phyloP scores from a whole-genome alignment of 2,329 filamentous ascomycete species.

The Tolypocladium guangdongense region DNA sequence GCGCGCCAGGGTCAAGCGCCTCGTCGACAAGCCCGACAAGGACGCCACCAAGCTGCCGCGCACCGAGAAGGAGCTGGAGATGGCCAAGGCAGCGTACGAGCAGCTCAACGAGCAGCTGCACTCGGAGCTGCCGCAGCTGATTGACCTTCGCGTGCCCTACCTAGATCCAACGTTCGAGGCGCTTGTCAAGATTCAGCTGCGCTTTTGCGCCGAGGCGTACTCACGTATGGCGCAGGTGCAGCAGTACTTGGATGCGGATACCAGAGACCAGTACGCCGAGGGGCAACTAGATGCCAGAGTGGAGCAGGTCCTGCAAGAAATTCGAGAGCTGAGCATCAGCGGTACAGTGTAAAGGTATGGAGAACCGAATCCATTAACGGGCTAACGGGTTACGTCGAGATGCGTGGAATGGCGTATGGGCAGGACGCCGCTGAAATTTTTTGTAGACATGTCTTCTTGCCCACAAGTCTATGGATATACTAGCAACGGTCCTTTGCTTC shows the following conservation, averaged over 20 bases:
- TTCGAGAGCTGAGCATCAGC: slow-evolving; percentile 89
- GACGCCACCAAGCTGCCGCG: slow-evolving; percentile 93
- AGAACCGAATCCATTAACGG: neutral
- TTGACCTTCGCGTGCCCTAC: slow-evolving; percentile 93
- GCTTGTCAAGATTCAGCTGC: slow-evolving; percentile 93
- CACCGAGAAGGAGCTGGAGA: slow-evolving; percentile 91
- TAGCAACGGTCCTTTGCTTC: neutral
- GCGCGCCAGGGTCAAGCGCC: slow-evolving; percentile 90
- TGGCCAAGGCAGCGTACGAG: slow-evolving; percentile 88
- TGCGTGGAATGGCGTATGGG: neutral
- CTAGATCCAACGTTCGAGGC: slow-evolving; percentile 96
- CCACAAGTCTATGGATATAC: neutral
- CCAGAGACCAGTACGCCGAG: slow-evolving; percentile 88
- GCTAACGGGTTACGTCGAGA: neutral
- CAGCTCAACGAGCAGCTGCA: slow-evolving; percentile 95
- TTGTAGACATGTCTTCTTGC: neutral
- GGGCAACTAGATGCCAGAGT: slow-evolving; percentile 86
- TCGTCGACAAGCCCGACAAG: slow-evolving; percentile 98
- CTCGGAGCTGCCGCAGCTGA: slow-evolving; percentile 85
- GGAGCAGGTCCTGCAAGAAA: slow-evolving; percentile 93
- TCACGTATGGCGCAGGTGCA: slow-evolving; percentile 98
- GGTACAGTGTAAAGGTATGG: slow-evolving; percentile 43
- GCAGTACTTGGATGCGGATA: slow-evolving; percentile 93
- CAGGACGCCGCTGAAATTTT: neutral
- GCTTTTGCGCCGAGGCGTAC: slow-evolving; percentile 97